Conservation (phyloP, 2,329 filamentous ascomycete genomes). For the Trichoderma sp. region DNA sequence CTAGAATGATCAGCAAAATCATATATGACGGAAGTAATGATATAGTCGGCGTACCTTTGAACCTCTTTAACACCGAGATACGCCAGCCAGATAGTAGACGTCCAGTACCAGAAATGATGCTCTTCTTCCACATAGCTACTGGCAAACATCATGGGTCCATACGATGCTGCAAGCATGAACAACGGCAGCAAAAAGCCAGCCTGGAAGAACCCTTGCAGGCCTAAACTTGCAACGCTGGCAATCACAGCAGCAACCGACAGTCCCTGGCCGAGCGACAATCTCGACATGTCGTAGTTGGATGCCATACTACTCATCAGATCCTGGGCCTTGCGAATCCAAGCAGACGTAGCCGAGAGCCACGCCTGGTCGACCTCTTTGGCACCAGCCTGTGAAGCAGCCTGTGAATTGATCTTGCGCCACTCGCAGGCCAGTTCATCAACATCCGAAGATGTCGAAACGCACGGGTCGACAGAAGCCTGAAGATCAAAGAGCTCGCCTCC, state of each 20-base stretch:
- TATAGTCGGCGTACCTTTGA: slow-evolving; percentile 34
- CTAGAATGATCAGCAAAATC: slow-evolving; percentile 26
- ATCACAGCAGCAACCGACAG: slow-evolving; percentile 38
- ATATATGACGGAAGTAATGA: neutral
- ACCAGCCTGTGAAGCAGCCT: slow-evolving; percentile 29
- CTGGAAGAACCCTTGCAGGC: slow-evolving; percentile 21
- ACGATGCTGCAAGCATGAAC: slow-evolving; percentile 57
- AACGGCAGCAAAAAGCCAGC: slow-evolving; percentile 44
- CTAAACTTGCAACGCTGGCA: slow-evolving; percentile 22
- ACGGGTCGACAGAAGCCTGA: slow-evolving; percentile 38
- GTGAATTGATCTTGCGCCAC: slow-evolving; percentile 52
- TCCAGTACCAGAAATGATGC: slow-evolving; percentile 99
- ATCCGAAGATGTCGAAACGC: slow-evolving; percentile 38
- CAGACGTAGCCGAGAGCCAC: slow-evolving; percentile 48
- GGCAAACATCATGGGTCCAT: slow-evolving; percentile 93
- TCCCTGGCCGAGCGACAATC: slow-evolving; percentile 53
- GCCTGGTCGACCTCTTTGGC: slow-evolving; percentile 35
- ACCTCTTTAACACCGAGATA: slow-evolving; percentile 53
- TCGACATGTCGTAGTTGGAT: slow-evolving; percentile 81
- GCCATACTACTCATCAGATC: slow-evolving; percentile 82
- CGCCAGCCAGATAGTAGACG: slow-evolving; percentile 68
- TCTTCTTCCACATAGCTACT: slow-evolving; percentile 98
- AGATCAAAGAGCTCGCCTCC: slow-evolving; percentile 47
- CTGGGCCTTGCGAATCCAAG: slow-evolving; percentile 74
- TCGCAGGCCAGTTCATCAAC: slow-evolving; percentile 66